A percentile compares a stretch with the other conserved stretches of the same genome.
phyloP scores from a whole-genome alignment of 768 basidiomycete genomes.

The Pleurotus tuoliensis region DNA sequence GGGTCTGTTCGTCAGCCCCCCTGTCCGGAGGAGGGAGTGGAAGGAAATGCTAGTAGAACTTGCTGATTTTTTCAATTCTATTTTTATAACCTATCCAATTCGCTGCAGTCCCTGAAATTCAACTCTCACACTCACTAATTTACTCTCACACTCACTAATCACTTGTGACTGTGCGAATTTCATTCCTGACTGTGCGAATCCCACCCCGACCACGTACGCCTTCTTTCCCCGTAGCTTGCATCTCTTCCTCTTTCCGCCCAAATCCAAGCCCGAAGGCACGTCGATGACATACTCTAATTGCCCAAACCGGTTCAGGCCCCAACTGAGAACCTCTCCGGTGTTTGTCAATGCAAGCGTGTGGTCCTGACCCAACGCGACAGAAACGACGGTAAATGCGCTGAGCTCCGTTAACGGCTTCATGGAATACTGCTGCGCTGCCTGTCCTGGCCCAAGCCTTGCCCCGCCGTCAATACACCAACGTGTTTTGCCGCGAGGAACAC shows the following conservation, averaged over 20 bases:
- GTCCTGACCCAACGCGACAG: slow-evolving; percentile 88
- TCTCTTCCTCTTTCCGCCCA: slow-evolving; percentile 58
- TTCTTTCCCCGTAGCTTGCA: slow-evolving; percentile 76
- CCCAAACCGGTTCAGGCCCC: slow-evolving; percentile 86
- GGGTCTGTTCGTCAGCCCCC: no score
- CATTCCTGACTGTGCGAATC: no score
- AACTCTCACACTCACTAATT: no score
- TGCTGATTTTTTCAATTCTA: no score
- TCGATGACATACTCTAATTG: slow-evolving; percentile 90
- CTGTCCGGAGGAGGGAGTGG: no score
- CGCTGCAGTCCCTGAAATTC: no score
- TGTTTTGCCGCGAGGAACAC: background rate
- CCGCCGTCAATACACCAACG: background rate
- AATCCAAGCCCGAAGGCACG: slow-evolving; percentile 21
- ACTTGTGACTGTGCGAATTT: no score
- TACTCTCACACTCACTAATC: no score
- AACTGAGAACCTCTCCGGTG: slow-evolving; percentile 80
- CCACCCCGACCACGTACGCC: slow-evolving; percentile 74
- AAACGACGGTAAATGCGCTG: slow-evolving; percentile 44
- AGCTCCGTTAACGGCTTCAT: slow-evolving; percentile 60
- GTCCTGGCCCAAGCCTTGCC: slow-evolving; percentile 62
- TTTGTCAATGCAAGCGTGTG: slow-evolving; percentile 86
- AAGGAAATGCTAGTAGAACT: no score
- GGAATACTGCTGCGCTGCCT: slow-evolving; percentile 73
- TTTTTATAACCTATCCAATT: no score